These are phyloP conservation scores for Paecilomyces fulvus DNA, from an alignment of 2,329 filamentous ascomycete genomes.

Conservation along the genomic window DNA sequence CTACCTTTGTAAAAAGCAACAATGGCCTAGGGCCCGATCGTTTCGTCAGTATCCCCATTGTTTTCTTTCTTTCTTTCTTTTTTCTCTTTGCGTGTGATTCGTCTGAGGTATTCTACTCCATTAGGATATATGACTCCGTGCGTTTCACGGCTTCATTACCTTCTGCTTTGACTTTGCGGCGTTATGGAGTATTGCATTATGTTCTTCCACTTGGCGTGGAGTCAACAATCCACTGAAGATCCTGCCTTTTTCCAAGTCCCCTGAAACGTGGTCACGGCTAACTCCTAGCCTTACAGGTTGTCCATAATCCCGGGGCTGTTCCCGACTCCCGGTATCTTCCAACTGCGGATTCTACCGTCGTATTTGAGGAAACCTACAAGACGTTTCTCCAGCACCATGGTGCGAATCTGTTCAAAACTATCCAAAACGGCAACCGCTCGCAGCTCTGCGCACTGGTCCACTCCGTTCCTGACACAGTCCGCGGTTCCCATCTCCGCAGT, in stretches of 20 bases:
- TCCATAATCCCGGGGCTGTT: conserved; percentile 41
- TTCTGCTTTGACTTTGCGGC: neutral
- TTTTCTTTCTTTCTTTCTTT: conserved; percentile 5
- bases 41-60: conserved; percentile 25
- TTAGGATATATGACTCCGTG: neutral
- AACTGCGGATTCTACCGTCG: conserved; percentile 37
- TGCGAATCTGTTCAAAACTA: conserved; percentile 22
- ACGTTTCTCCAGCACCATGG: conserved; percentile 27
- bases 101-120: no score
- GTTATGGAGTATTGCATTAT: neutral
- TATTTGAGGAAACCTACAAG: conserved; percentile 37
- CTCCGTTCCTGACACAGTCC: conserved; percentile 25
- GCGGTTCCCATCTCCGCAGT: conserved; percentile 19
- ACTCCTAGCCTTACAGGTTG: conserved; percentile 21
- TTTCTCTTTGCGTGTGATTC: conserved; percentile 1
- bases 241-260: conserved; percentile 12
- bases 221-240: conserved; percentile 6
- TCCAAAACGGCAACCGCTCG: conserved; percentile 23
- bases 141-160: neutral
- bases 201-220: neutral
- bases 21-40: conserved; percentile 27
- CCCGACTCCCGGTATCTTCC: conserved; percentile 33
- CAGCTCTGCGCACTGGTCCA: conserved; percentile 31
- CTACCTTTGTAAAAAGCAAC: conserved; percentile 20
- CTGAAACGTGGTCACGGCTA: conserved; percentile 4